Percentiles rank a stretch among this genome's conserved stretches.
These are phyloP conservation scores for Candida ficus DNA, from an alignment of 805 yeast species.

Conservation along the genomic window DNA sequence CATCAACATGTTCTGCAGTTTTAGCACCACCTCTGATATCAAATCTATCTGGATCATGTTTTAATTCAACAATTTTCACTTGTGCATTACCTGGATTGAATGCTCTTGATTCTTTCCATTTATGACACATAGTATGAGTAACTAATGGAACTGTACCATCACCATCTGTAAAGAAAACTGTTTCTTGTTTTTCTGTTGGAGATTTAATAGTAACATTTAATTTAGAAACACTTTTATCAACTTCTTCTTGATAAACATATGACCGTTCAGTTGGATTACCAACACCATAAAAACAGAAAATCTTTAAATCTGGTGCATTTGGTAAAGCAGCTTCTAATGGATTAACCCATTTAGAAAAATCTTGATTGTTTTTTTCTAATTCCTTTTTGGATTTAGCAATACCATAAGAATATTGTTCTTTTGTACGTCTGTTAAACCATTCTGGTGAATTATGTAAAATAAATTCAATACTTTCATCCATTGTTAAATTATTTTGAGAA, in stretches of 20 bases:
- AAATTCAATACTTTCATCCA: constrained; percentile 62
- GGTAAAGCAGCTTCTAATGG: constrained; percentile 92
- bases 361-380: constrained; percentile 58
- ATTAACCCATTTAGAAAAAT: constrained; percentile 83
- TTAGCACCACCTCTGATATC: constrained; percentile 97
- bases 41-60: constrained; percentile 88
- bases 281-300: constrained; percentile 91
- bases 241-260: constrained; percentile 74
- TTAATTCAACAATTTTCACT: constrained; percentile 84
- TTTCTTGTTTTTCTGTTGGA: constrained; percentile 46
- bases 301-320: constrained; percentile 85
- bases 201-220: constrained; percentile 70
- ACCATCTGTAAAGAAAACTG: constrained; percentile 85
- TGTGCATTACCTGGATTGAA: constrained; percentile 74
- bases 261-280: constrained; percentile 96
- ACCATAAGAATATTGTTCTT: constrained; percentile 76
- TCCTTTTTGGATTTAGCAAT: constrained; percentile 56
- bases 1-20: constrained; percentile 97
- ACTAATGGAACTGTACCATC: constrained; percentile 91
- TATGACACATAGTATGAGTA: constrained; percentile 87
- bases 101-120: constrained; percentile 70
- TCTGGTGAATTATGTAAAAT: constrained; percentile 61
- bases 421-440: constrained; percentile 67
- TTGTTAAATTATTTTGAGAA: constrained; percentile 51
- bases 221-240: constrained; percentile 42